Evolutionary conservation across 805 yeast species (phyloP).

Genomic region (Clavispora vitiphila): DNA sequence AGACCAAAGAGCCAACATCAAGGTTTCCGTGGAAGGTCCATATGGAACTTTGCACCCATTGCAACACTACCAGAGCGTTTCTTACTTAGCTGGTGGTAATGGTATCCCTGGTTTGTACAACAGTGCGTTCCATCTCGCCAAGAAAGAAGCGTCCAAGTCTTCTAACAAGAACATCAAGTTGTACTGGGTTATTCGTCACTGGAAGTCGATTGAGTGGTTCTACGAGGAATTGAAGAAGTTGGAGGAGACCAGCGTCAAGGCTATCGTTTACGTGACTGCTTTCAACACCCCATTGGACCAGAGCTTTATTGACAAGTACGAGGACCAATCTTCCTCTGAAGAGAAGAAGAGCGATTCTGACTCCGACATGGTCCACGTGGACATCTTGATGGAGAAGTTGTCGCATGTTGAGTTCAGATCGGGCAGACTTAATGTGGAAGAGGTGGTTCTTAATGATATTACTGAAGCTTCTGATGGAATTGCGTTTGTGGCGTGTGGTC

Average conservation of each 20-base stretch:
- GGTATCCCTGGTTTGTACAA: conserved; percentile 57
- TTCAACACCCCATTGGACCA: conserved; percentile 14
- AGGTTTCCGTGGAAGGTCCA: conserved; percentile 56
- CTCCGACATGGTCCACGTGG: background rate
- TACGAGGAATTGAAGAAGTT: conserved; percentile 30
- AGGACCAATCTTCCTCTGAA: conserved; percentile 6
- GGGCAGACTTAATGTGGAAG: conserved; percentile 39
- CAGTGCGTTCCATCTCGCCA: conserved; percentile 30
- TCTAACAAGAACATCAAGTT: conserved; percentile 19
- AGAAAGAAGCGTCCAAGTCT: background rate
- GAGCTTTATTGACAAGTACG: conserved; percentile 9
- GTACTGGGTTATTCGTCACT: conserved; percentile 38
- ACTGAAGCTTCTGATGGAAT: conserved; percentile 31
- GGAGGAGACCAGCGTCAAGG: conserved; percentile 27
- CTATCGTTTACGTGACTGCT: conserved; percentile 31
- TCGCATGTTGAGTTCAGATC: conserved; percentile 37
- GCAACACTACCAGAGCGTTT: conserved; percentile 40
- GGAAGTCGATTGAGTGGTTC: conserved; percentile 37
- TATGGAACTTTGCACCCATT: conserved; percentile 50
- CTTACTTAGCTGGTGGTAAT: conserved; percentile 60
- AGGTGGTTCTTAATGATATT: conserved; percentile 33
- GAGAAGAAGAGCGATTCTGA: conserved; percentile 12
- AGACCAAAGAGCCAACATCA: conserved; percentile 29
- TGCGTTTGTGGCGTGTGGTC: conserved; percentile 61
- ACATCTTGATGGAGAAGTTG: conserved; percentile 18